A percentile compares a stretch with the other conserved stretches of the same genome.
These are phyloP conservation scores for Phoma herbarum DNA, from an alignment of 2,329 filamentous ascomycete genomes.

Conservation along the genomic window DNA sequence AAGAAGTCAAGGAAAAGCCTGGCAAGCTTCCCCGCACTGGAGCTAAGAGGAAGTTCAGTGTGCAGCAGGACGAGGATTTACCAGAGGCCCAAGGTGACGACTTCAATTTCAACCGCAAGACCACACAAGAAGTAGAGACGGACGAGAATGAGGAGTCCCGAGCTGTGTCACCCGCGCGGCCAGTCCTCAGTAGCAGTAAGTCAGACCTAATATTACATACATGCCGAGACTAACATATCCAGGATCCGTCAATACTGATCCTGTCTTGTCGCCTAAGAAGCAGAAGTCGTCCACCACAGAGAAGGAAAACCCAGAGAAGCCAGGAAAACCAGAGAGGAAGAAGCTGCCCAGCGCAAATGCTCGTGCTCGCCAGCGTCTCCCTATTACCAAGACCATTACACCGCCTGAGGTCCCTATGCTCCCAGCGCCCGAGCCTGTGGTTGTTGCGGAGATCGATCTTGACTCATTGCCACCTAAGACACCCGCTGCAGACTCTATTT, in stretches of 20 bases:
- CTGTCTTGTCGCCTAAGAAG: conserved; percentile 54
- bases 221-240: conserved; percentile 26
- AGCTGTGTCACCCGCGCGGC: conserved; percentile 39
- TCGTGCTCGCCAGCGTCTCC: conserved; percentile 35
- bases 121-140: conserved; percentile 31
- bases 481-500: conserved; percentile 49
- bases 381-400: conserved; percentile 36
- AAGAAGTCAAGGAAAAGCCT: conserved; percentile 40
- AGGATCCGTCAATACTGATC: conserved; percentile 62
- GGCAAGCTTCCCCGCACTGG: conserved; percentile 54
- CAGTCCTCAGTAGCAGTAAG: conserved; percentile 56
- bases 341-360: conserved; percentile 30
- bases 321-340: conserved; percentile 42
- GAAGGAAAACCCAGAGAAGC: conserved; percentile 38
- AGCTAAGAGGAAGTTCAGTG: conserved; percentile 66
- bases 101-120: conserved; percentile 59
- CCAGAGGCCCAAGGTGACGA: conserved; percentile 47
- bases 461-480: conserved; percentile 53
- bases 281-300: conserved; percentile 40
- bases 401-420: conserved; percentile 33
- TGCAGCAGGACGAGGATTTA: conserved; percentile 60
- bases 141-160: conserved; percentile 28
- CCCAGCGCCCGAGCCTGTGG: conserved; percentile 33
- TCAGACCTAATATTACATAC: conserved; percentile 19
- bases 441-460: conserved; percentile 43